These are phyloP conservation scores for Aspergillus carlsbadensis DNA, from an alignment of 495 filamentous ascomycete genomes.

Conservation along the genomic window DNA sequence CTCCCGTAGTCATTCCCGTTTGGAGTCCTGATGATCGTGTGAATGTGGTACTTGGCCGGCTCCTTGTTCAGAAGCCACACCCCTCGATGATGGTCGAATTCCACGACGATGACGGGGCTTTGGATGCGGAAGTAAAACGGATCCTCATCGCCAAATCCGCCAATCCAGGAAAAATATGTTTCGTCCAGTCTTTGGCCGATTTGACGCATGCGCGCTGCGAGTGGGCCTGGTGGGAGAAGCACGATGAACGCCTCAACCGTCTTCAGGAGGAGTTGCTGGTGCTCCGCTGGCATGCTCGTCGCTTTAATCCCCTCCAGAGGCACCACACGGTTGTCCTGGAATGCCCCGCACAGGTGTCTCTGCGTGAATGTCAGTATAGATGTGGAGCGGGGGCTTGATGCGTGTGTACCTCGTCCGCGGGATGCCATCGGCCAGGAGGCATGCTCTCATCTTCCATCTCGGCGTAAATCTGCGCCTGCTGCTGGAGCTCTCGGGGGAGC, in stretches of 20 bases:
- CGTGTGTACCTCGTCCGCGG: too few relatives aligned
- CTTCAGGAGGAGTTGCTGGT: constrained; percentile 52
- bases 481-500: constrained; percentile 46
- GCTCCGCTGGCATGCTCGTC: constrained; percentile 38
- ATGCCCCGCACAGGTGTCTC: constrained; percentile 71
- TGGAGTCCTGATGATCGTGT: constrained; percentile 67
- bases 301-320: constrained; percentile 66
- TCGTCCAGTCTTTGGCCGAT: constrained; percentile 53
- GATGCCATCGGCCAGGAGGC: constrained; percentile 70
- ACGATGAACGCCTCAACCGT: constrained; percentile 61
- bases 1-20: constrained; percentile 75
- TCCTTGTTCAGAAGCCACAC: constrained; percentile 71
- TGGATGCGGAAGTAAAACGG: constrained; percentile 77
- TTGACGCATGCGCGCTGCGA: constrained; percentile 51
- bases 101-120: constrained; percentile 67
- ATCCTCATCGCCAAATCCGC: constrained; percentile 61
- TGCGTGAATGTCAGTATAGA: too few relatives aligned
- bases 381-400: too few relatives aligned
- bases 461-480: constrained; percentile 54
- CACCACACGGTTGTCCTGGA: constrained; percentile 71
- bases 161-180: constrained; percentile 78
- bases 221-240: constrained; percentile 56
- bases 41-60: constrained; percentile 75
- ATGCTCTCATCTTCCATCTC: constrained; percentile 58
- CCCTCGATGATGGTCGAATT: constrained; percentile 80